Percentiles rank a stretch among this genome's conserved stretches.
Conservation (phyloP, 1,139 yeast genomes). For the Scheffersomyces quercinus region DNA sequence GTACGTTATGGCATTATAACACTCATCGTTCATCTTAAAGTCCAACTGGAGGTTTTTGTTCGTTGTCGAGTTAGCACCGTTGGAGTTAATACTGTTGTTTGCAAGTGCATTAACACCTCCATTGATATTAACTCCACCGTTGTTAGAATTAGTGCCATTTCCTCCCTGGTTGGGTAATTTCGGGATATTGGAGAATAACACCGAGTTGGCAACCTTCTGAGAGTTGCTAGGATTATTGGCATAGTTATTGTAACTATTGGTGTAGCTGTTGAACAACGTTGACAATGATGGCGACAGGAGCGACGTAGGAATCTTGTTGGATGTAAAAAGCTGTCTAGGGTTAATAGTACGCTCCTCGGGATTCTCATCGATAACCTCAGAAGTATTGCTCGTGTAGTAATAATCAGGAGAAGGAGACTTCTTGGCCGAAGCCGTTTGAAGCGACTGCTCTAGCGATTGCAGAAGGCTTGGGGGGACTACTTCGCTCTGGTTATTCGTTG, state of each 20-base stretch:
- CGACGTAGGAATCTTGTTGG: conserved; percentile 12
- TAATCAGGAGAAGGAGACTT: conserved; percentile 10
- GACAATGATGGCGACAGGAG: conserved; percentile 19
- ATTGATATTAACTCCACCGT: not conserved
- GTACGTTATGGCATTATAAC: conserved; percentile 39
- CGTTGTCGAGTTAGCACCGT: conserved; percentile 2
- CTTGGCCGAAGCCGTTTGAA: not conserved
- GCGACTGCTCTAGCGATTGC: not conserved
- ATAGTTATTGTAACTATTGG: conserved; percentile 1
- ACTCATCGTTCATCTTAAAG: conserved; percentile 42
- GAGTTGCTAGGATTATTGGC: conserved; percentile 2
- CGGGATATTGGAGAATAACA: conserved; percentile 7
- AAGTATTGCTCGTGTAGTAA: conserved; percentile 6
- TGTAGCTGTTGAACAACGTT: conserved; percentile 15
- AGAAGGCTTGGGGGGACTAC: not conserved
- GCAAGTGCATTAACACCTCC: not conserved
- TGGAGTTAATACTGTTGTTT: not conserved
- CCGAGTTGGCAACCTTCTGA: too few relatives aligned
- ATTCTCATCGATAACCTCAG: not conserved
- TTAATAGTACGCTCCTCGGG: conserved; percentile 18
- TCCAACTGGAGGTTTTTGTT: conserved; percentile 17
- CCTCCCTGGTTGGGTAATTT: conserved; percentile 12
- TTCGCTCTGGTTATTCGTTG: not conserved
- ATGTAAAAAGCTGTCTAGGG: conserved; percentile 20
- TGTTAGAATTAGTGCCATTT: conserved; percentile 3